Percentiles rank a stretch among this genome's conserved stretches.
Conservation (phyloP, 179 eudicot species). For the Dionaea muscipula region DNA sequence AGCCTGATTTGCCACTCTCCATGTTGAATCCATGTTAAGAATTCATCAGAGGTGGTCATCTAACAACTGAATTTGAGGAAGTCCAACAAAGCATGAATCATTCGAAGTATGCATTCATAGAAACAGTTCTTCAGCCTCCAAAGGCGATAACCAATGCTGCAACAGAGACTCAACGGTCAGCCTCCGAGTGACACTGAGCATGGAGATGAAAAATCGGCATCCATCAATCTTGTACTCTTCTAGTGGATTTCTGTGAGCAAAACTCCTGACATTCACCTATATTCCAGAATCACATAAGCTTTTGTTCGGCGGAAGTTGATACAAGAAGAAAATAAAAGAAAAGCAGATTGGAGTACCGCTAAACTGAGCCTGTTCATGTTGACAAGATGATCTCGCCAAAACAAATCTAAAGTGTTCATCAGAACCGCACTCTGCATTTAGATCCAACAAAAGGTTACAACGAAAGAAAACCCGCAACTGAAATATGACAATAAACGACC, state of each 20-base stretch:
- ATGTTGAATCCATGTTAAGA: no score
- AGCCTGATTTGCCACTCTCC: no score
- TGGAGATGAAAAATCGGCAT: constrained; percentile 90
- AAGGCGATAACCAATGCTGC: constrained; percentile 80
- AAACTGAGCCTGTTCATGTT: constrained; percentile 95
- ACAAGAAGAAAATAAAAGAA: background rate
- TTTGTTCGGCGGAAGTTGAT: background rate
- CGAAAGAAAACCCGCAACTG: no score
- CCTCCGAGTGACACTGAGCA: constrained; percentile 91
- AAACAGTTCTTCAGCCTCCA: constrained; percentile 59
- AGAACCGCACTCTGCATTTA: constrained; percentile 67
- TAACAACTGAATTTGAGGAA: no score
- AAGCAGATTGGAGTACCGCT: constrained; percentile 39
- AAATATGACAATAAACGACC: no score
- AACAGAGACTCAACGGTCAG: constrained; percentile 76
- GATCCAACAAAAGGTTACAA: background rate
- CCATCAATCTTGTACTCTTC: constrained; percentile 99
- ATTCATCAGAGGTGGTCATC: no score
- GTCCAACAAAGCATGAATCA: no score
- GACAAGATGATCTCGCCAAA: constrained; percentile 98
- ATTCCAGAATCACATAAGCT: constrained; percentile 14
- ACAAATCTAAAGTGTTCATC: constrained; percentile 77
- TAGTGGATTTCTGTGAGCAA: constrained; percentile 91
- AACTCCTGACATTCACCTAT: constrained; percentile 95
- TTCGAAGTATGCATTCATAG: constrained; percentile 8